Conservation (phyloP, 441 rosid species). For the Gossypium gossypioides region DNA sequence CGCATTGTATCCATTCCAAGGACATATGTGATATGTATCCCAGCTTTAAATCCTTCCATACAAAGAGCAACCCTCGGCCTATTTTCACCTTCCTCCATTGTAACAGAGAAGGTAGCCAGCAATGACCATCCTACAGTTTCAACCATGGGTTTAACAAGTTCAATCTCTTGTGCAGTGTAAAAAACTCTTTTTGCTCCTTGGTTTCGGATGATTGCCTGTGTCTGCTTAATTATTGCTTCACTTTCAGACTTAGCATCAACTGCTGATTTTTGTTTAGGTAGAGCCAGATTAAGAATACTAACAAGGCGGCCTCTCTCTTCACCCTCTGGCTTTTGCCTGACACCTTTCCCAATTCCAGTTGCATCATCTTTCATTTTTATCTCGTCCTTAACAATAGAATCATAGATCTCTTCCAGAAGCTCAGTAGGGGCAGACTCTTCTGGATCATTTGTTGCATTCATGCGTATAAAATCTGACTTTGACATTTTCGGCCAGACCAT, state of each 20-base stretch:
- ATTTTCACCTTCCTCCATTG: conserved; percentile 98
- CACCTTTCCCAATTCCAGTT: conserved; percentile 44
- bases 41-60: conserved; percentile 99
- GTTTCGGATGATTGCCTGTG: conserved; percentile 85
- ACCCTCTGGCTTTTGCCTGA: conserved; percentile 68
- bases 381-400: conserved; percentile 93
- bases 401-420: conserved; percentile 87
- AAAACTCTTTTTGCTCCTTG: conserved; percentile 81
- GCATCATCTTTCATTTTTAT: conserved; percentile 88
- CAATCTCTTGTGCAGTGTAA: conserved; percentile 64
- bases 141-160: conserved; percentile 91
- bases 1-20: conserved; percentile 99
- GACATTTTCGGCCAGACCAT: conserved; percentile 99
- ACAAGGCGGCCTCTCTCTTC: conserved; percentile 92
- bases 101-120: conserved; percentile 96
- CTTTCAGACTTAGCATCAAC: conserved; percentile 78
- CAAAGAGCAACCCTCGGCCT: conserved; percentile 83
- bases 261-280: conserved; percentile 65
- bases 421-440: conserved; percentile 84
- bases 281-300: conserved; percentile 82
- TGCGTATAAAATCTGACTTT: conserved; percentile 80
- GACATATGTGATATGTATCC: conserved; percentile 78
- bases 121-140: conserved; percentile 99
- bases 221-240: conserved; percentile 82
- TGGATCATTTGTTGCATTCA: conserved; percentile 72